Percentiles rank a stretch among this genome's conserved stretches.
Evolutionary conservation across 2,329 filamentous ascomycete species (phyloP).

Genomic region (Catunica adiposa): DNA sequence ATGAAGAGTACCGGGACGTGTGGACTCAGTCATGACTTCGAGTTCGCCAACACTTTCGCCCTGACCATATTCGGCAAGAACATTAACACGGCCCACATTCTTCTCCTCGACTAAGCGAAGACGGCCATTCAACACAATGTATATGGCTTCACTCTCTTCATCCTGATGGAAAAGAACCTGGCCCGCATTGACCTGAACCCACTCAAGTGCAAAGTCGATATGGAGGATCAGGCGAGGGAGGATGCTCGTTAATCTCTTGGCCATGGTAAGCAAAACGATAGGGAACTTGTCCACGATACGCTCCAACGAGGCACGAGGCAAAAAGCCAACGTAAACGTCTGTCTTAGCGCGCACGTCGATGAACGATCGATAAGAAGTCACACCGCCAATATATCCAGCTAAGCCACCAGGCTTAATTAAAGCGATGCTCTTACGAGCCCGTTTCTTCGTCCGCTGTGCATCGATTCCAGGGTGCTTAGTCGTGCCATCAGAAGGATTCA

Average conservation of each 20-base stretch:
- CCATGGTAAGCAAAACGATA: slow-evolving; percentile 84
- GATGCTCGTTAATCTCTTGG: slow-evolving; percentile 79
- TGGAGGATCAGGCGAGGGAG: slow-evolving; percentile 81
- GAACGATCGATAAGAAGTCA: slow-evolving; percentile 90
- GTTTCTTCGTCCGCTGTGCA: slow-evolving; percentile 30
- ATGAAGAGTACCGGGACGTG: slow-evolving; percentile 77
- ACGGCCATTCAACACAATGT: slow-evolving; percentile 89
- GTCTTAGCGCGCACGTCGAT: slow-evolving; percentile 96
- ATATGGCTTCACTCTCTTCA: slow-evolving; percentile 95
- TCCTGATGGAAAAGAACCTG: slow-evolving; percentile 88
- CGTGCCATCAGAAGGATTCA: background rate
- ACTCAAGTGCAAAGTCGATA: slow-evolving; percentile 95
- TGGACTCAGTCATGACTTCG: slow-evolving; percentile 89
- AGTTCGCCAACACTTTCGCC: slow-evolving; percentile 95
- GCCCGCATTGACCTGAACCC: slow-evolving; percentile 90
- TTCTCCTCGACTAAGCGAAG: slow-evolving; percentile 70
- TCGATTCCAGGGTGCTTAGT: slow-evolving; percentile 17
- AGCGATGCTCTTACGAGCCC: slow-evolving; percentile 54
- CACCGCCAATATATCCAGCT: slow-evolving; percentile 83
- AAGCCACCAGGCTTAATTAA: slow-evolving; percentile 88
- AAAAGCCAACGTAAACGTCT: slow-evolving; percentile 91
- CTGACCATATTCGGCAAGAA: slow-evolving; percentile 85
- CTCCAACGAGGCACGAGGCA: slow-evolving; percentile 72
- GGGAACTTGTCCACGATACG: slow-evolving; percentile 86
- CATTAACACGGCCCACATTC: slow-evolving; percentile 64